Conservation (phyloP, 345 rosid species). For the Schrenkiella parvula region DNA sequence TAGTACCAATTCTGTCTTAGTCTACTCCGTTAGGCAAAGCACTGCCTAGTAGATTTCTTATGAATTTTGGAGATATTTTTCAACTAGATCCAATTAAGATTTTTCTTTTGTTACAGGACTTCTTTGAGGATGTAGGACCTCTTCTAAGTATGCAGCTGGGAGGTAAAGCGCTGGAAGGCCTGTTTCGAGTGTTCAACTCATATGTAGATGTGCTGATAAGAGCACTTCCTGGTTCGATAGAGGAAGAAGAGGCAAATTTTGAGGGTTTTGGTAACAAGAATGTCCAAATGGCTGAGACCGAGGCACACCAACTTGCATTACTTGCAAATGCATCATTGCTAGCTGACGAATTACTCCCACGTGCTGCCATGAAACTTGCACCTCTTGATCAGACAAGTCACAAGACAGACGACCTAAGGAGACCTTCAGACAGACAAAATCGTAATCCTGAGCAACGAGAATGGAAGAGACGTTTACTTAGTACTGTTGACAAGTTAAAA, state of each 20-base stretch:
- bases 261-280: conserved; percentile 74
- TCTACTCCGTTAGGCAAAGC: neutral
- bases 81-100: neutral
- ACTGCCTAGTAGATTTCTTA: neutral
- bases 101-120: conserved; percentile 51
- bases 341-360: conserved; percentile 95
- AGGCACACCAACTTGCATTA: conserved; percentile 93
- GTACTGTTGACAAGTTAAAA: conserved; percentile 84
- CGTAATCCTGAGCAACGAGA: conserved; percentile 99
- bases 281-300: conserved; percentile 93
- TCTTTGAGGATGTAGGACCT: conserved; percentile 98
- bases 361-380: conserved; percentile 95
- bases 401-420: conserved; percentile 64
- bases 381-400: conserved; percentile 52
- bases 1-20: neutral
- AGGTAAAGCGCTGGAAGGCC: conserved; percentile 85
- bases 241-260: conserved; percentile 90
- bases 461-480: conserved; percentile 89
- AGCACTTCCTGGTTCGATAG: conserved; percentile 95
- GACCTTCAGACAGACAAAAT: conserved; percentile 80
- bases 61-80: conserved; percentile 12
- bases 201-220: conserved; percentile 78
- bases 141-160: conserved; percentile 98
- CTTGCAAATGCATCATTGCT: conserved; percentile 94
- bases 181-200: conserved; percentile 90